Base-by-base conservation (phyloP, 1,284 basidiomycete species). In the Austropuccinia psidii region DNA sequence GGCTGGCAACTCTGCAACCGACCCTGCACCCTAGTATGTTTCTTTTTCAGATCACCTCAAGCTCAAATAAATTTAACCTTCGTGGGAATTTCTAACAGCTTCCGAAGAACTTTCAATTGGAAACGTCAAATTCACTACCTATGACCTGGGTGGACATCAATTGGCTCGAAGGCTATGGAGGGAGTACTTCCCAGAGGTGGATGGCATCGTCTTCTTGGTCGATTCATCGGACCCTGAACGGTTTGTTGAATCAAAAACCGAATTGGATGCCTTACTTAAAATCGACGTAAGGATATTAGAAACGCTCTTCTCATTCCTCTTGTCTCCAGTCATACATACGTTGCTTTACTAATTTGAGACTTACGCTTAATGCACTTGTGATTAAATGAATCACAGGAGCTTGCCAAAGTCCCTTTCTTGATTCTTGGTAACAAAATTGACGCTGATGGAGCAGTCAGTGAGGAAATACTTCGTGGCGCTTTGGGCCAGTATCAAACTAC, bases 391-490 rank as follows among this genome's bases (percentile, higher is more conserved):
- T 29, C 7, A 39, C 31, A 73, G 82, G 89, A 93, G 79, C 88
- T 96, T 75, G 85, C 88, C 78, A 95, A 92, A 82, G 96, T 99
- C 39, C 96, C 96, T 69, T 98, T 99, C 90, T 87, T 99, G 74
- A 89, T 99, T 76, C 88, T 98, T 73, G 96, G 96, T 65, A 99
- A 99, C 87, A 98, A 99, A 87, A 99, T 99, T 79, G 96, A 98
- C 80, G 93, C 94, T n/a, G 87, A 89, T 5, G 93, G 93, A 62
- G 96, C 96, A 39, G 94, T 98, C 76, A 93, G 90, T 76, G 96
- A 99, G 83, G 95, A 99, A 81, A 93, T 98, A 82, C 85, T 99
- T 76, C 88, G 96, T 80, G 92, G 97, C 81, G 87, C 93, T 76
- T 86, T 99, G 68, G 96, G 96, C 65, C 85, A 98, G 65, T 97